Evolutionary conservation across 1,284 basidiomycete species (phyloP), one percentile per base, ranked within the genome.

Genomic region (Naganishia liquefaciens): DNA sequence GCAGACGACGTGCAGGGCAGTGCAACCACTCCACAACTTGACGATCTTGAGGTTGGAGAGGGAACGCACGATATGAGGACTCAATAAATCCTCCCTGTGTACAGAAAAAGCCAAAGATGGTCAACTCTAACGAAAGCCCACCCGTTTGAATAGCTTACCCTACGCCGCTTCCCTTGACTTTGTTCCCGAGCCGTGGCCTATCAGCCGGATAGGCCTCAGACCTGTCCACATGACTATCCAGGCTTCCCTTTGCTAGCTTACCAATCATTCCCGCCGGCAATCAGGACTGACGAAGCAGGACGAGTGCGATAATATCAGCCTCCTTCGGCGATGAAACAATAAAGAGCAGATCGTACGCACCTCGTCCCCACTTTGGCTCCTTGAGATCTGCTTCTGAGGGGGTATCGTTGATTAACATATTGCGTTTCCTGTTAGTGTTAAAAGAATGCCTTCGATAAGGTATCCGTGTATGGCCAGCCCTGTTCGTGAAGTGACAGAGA

Each of bases 211-310:
- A 23, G 17, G n/a, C 25, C 7, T 13, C 40, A 17, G 23, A 13
- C 19, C 7, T 30, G 23, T 23, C 6, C 19, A n/a, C 11, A 5
- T 57, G 21, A 3, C 1, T n/a, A 17, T 5, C 19, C 17, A 17
- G 10, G 13, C 53, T 21, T 3, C 27, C 11, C 51, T 2, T 19
- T 39, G 33, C 37, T 60, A 30, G 80, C 84, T 72, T 77, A 88
- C 90, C 90, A 92, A 80, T 91, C 90, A 50, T 88, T 91, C 64
- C 90, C 90, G 53, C 90, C 90, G 70, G 87, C 88, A 69, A 92
- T 86, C 70, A 92, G 77, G 57, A 92, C 90, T 91, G 21, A 13
- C 13, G 11, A 49, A n/a, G 33, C 7, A 25, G 19, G 39, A 19
- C 39, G 13, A 25, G 33, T 15, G 4, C 10, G 17, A 40, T 13